A percentile compares a stretch with the other conserved stretches of the same genome.
Conservation (phyloP, 805 yeast species). For the Metschnikowia lochheadii region DNA sequence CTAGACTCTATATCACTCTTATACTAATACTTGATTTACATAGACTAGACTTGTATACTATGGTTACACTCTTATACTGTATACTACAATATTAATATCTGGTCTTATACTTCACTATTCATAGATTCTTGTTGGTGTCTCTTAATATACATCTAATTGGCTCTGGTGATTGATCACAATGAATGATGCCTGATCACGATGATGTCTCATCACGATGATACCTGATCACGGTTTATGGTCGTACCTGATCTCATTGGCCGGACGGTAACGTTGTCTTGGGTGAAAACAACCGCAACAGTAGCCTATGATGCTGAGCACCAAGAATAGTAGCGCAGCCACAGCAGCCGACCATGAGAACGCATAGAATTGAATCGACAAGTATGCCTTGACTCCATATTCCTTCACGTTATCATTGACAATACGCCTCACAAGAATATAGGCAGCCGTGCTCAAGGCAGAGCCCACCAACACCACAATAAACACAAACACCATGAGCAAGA, state of each 20-base stretch:
- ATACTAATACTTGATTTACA: too few relatives aligned
- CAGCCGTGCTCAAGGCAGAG: constrained; percentile 59
- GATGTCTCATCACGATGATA: not conserved
- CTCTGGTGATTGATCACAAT: not conserved
- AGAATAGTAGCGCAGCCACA: constrained; percentile 38
- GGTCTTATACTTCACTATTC: not conserved
- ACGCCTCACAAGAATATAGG: constrained; percentile 45
- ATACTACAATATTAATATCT: too few relatives aligned
- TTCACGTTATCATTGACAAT: constrained; percentile 47
- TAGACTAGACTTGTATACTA: too few relatives aligned
- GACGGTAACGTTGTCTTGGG: constrained; percentile 15
- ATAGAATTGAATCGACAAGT: constrained; percentile 47
- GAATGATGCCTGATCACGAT: constrained; percentile 7
- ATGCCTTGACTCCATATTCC: constrained; percentile 53
- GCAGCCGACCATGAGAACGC: constrained; percentile 65
- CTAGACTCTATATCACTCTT: too few relatives aligned
- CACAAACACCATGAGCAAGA: constrained; percentile 42
- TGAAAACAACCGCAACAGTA: constrained; percentile 40
- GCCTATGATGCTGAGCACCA: constrained; percentile 34
- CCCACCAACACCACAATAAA: constrained; percentile 43
- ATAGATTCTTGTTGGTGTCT: not conserved
- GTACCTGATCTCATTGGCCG: constrained; percentile 20
- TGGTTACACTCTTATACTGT: too few relatives aligned
- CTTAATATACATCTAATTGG: too few relatives aligned
- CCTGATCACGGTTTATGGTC: constrained; percentile 11